Evolutionary conservation across 2,329 filamentous ascomycete species (phyloP).

Genomic region (Penicillium sp.): DNA sequence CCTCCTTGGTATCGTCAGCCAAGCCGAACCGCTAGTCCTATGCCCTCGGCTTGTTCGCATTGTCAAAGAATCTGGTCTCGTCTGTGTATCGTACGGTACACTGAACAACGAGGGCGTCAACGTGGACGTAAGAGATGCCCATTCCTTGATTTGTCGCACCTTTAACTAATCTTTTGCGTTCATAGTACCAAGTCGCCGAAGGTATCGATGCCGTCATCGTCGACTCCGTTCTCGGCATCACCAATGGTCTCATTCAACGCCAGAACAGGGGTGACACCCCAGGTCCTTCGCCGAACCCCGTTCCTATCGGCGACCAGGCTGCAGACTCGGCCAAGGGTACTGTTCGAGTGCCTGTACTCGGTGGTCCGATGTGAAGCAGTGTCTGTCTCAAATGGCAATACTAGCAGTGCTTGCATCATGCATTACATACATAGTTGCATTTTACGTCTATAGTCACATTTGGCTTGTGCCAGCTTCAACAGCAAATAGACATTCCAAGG

Average conservation of each 20-base stretch:
- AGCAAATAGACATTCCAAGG: constrained; percentile 11
- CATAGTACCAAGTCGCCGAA: constrained; percentile 81
- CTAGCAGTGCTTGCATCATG: not conserved
- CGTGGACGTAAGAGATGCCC: constrained; percentile 67
- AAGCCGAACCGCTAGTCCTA: constrained; percentile 84
- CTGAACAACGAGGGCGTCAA: constrained; percentile 84
- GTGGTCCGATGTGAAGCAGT: not conserved
- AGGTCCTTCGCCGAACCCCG: constrained; percentile 23
- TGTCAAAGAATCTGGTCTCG: constrained; percentile 88
- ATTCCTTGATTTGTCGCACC: not conserved
- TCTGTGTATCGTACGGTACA: constrained; percentile 92
- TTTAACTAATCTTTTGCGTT: not conserved
- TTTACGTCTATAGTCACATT: constrained; percentile 16
- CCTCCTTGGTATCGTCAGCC: constrained; percentile 82
- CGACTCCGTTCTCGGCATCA: constrained; percentile 88
- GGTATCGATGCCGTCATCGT: constrained; percentile 98
- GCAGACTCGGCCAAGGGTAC: constrained; percentile 5
- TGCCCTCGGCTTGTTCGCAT: constrained; percentile 86
- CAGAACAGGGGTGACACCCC: constrained; percentile 27
- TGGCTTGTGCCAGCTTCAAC: constrained; percentile 21
- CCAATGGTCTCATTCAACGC: constrained; percentile 73
- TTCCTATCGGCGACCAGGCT: constrained; percentile 10
- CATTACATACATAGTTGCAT: constrained; percentile 14
- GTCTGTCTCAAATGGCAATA: not conserved
- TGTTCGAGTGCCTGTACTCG: constrained; percentile 29